Base-by-base conservation (phyloP, 2,329 filamentous ascomycete species). In the Myriosclerotinia duriaeana region DNA sequence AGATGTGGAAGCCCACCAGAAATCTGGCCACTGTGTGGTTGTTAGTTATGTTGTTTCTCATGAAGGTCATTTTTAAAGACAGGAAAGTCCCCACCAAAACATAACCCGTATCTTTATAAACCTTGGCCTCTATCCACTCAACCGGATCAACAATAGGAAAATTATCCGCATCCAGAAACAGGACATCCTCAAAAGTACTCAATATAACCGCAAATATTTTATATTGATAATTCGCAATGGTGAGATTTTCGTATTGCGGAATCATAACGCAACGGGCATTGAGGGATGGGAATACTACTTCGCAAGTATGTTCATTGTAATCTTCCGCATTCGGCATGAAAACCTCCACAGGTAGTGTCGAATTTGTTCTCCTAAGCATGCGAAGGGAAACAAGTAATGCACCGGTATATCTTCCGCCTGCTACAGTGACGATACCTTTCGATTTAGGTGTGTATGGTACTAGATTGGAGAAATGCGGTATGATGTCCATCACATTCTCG, bases 121-220 rank as follows among this genome's bases (percentile, higher is more conserved):
- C 79, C 34, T 80, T 76, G 9, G 74, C 72, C 0, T 68, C 70
- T 70, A 84, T 80, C 1, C 83, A 71, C 8, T 71, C 64, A 15
- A 78, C 77, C 0, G 81, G 81, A 34, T 78, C 74, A 8, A 76
- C 71, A 2, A 82, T 66, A 1, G 80, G 78, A 42, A 82, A 79
- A 46, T 77, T 77, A 66, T 83, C 81, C 4, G 79, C 79, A 66
- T 83, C 81, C 20, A 83, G 72, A 69, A 81, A 82, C 8, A 83
- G 73, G n/a, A 83, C 76, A 30, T 82, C 77, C 64, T 81, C 78
- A 62, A 83, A 84, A 0, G 79, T 80, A 11, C 80, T 82, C 70
- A 83, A 81, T 9, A 83, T 74, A 73, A 83, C 79, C 3, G 80
- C 78, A 50, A 83, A 78, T 1, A 76, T 73, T 70, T 83, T 83